Evolutionary conservation across 2,329 filamentous ascomycete genomes (phyloP), one percentile per base, ranked within the genome.

Genomic region (Colletotrichum lindemuthianum): DNA sequence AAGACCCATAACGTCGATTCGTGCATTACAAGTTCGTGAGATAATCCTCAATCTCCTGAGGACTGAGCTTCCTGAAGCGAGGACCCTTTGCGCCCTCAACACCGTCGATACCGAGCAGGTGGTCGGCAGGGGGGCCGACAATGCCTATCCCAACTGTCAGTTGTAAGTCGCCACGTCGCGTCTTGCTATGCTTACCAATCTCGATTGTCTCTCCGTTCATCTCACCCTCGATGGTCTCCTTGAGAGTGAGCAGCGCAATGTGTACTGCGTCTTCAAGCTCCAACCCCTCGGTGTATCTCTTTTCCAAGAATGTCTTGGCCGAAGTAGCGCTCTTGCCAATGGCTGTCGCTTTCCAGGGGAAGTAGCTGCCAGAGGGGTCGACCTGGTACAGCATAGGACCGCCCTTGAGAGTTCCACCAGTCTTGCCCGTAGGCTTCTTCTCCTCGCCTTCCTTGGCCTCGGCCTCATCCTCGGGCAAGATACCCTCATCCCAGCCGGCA

Each of bases 181-280:
- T n/a, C 34, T 47, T 58, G 10, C 49, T 48, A 48, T 37, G 77
- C 89, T 77, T 81, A 93, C 93, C 95, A 78, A 99, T 97, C 82
- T 99, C 96, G 69, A 99, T 96, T 37, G 95, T 97, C 78, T 98
- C 94, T 68, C 95, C 95, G 72, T 95, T 98, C 95, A 98, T 98
- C 83, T 98, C 96, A 63, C 96, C 96, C 82, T 98, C 95, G 75
- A 99, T 99, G 63, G 96, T 97, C 86, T 99, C 96, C 86, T 99
- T 99, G 76, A 99, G 83, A 33, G 96, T 99, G 77, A 99, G 84
- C 59, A 99, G 86, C 66, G 96, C 96, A 82, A 99, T 99, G 80
- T 99, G 96, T 71, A 99, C 96, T 9, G 96, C 96, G 79, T 99
- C 96, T 81, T 99, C 96, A 68, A 99, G 84, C 85, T 99, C 96